Conservation (phyloP, 306 rosid genomes). For the Carpinus viminea region DNA sequence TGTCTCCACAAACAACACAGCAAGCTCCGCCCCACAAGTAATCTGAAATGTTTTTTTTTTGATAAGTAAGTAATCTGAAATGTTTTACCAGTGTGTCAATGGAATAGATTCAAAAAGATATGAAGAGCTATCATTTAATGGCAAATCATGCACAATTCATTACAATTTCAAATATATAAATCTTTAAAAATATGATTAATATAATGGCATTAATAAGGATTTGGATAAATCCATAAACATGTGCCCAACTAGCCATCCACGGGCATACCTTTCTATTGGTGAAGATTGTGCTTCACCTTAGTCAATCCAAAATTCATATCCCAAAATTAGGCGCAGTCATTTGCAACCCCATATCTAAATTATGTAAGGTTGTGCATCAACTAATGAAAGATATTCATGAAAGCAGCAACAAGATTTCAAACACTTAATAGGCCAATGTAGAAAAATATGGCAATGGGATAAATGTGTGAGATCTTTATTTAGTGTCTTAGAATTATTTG, state of each 20-base stretch:
- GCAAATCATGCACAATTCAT: conserved; percentile 1
- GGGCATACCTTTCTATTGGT: not conserved
- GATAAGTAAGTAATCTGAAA: conserved; percentile 82
- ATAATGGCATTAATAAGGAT: not conserved
- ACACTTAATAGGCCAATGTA: not conserved
- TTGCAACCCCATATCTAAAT: conserved; percentile 13
- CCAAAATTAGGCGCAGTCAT: conserved; percentile 12
- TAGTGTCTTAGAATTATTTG: not conserved
- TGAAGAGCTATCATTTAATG: conserved; percentile 20
- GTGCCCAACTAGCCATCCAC: not conserved
- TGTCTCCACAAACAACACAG: conserved; percentile 82
- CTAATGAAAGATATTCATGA: not conserved
- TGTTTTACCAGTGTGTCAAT: conserved; percentile 11
- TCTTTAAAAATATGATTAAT: not conserved
- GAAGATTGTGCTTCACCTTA: not conserved
- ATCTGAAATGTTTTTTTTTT: conserved; percentile 66
- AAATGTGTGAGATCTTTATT: not conserved
- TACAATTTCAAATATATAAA: not conserved
- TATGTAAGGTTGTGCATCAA: not conserved
- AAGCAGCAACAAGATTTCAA: not conserved
- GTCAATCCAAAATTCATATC: conserved; percentile 18
- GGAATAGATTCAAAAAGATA: not conserved
- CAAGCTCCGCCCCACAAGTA: conserved; percentile 95
- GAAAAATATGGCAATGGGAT: not conserved
- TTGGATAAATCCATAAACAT: not conserved